phyloP scores from a whole-genome alignment of 371 early-diverging fungal species.

The Apophysomyces sp. region DNA sequence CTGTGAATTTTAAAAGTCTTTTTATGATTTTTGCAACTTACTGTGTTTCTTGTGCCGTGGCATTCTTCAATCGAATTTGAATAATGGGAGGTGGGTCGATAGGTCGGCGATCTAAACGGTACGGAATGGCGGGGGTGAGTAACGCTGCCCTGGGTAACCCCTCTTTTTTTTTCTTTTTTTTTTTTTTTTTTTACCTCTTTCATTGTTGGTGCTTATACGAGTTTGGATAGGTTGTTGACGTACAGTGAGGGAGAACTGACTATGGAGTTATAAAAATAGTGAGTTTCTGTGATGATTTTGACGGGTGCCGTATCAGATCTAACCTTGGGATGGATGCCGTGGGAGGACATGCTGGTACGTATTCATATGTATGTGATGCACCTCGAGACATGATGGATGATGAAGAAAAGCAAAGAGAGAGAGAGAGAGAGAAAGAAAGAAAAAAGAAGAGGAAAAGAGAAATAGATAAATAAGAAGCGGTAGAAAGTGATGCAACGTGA shows the following conservation, averaged over 20 bases:
- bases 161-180: background rate
- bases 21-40: background rate
- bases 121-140: background rate
- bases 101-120: slow-evolving; percentile 14
- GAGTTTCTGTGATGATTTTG: background rate
- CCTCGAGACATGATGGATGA: background rate
- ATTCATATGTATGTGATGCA: slow-evolving; percentile 11
- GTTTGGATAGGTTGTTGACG: slow-evolving; percentile 25
- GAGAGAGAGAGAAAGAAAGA: background rate
- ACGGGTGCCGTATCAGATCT: background rate
- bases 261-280: background rate
- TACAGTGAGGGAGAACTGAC: slow-evolving; percentile 5
- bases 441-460: background rate
- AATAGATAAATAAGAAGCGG: background rate
- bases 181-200: slow-evolving; percentile 13
- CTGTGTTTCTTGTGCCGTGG: slow-evolving; percentile 11
- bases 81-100: slow-evolving; percentile 28
- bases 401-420: background rate
- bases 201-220: slow-evolving; percentile 21
- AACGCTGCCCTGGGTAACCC: background rate
- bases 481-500: slow-evolving; percentile 2
- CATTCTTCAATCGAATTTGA: slow-evolving; percentile 16
- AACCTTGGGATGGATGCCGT: slow-evolving; percentile 9
- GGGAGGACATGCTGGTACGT: slow-evolving; percentile 8
- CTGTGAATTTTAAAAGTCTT: background rate